Base-by-base conservation (phyloP, 2,329 filamentous ascomycete genomes). In the Exophiala oligosperma region DNA sequence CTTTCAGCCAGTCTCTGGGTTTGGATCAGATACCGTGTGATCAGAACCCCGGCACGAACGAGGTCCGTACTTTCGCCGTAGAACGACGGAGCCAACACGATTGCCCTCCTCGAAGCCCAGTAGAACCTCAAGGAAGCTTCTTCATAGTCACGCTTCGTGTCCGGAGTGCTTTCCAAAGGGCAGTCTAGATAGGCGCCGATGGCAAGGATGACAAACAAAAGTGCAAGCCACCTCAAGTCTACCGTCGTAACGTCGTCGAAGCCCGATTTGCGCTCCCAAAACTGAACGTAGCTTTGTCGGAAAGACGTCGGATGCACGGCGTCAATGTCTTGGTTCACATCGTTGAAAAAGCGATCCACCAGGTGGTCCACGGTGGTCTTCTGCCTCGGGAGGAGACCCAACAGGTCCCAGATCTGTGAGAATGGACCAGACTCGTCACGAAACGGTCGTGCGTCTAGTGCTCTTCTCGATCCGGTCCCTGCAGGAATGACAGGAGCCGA, bases 261-360 rank as follows among this genome's bases (percentile, higher is more conserved):
- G 49, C 49, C 49, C 29, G 49, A 37, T 23, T 51, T 51, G 24
- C 49, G 49, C 29, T 51, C 49, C 29, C 35, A 51, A n/a, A 51
- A 51, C 49, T 40, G 29, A 11, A 17, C n/a, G 35, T 51, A 51
- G n/a, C 35, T 37, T 23, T 37, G 29, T 38, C 32, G 29, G 32
- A 51, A 51, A 26, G 49, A 38, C 29, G 29, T 24, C 5, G 29
- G 29, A 40, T 51, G 49, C 5, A 51, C 49, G 23, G 29, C 35
- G 26, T 51, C 49, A 21, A 51, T 21, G 29, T 38, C 17, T 38
- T 9, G 29, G 23, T 51, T 51, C 14, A 51, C 14, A 23, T 51
- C 49, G 29, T 40, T 51, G 49, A 51, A 40, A 14, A 51, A 51
- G 14, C 29, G 29, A 8, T 51, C 49, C 14, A 51, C 35, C 49